phyloP scores from a whole-genome alignment of 1,139 yeast species.

The Geotrichum carabidarum region DNA sequence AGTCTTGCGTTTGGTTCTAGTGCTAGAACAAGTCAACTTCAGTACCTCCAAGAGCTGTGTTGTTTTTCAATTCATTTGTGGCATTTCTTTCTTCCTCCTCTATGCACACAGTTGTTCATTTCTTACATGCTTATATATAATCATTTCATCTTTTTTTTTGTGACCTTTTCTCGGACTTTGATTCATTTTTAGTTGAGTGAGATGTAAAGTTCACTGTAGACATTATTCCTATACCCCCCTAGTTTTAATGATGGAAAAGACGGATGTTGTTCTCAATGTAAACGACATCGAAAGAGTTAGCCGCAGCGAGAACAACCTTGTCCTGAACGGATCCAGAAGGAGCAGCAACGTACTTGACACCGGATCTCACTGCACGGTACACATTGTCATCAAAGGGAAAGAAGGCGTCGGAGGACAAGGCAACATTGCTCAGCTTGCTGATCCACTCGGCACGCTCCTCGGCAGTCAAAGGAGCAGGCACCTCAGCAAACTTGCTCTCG shows the following conservation, averaged over 20 bases:
- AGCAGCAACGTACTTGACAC: constrained; percentile 93
- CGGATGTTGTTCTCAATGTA: constrained; percentile 95
- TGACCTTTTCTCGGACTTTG: neutral
- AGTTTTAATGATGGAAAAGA: constrained; percentile 81
- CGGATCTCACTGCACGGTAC: constrained; percentile 93
- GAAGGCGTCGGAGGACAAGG: constrained; percentile 94
- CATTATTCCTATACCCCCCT: neutral
- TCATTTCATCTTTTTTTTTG: neutral
- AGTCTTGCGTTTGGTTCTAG: too few relatives aligned
- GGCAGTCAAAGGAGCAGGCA: constrained; percentile 77
- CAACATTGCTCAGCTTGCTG: constrained; percentile 70
- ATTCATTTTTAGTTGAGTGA: neutral
- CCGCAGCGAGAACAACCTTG: constrained; percentile 91
- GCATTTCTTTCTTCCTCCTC: too few relatives aligned
- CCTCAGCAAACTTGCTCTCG: constrained; percentile 68
- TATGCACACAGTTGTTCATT: neutral
- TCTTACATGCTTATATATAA: neutral
- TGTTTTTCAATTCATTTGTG: too few relatives aligned
- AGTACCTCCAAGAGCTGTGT: too few relatives aligned
- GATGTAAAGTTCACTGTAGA: neutral
- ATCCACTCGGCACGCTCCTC: constrained; percentile 89
- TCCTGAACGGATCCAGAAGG: constrained; percentile 98
- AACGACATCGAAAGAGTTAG: constrained; percentile 80
- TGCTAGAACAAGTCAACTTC: too few relatives aligned
- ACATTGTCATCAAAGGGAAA: constrained; percentile 99